Base-by-base conservation (phyloP, 768 basidiomycete genomes). In the Mycena pura region DNA sequence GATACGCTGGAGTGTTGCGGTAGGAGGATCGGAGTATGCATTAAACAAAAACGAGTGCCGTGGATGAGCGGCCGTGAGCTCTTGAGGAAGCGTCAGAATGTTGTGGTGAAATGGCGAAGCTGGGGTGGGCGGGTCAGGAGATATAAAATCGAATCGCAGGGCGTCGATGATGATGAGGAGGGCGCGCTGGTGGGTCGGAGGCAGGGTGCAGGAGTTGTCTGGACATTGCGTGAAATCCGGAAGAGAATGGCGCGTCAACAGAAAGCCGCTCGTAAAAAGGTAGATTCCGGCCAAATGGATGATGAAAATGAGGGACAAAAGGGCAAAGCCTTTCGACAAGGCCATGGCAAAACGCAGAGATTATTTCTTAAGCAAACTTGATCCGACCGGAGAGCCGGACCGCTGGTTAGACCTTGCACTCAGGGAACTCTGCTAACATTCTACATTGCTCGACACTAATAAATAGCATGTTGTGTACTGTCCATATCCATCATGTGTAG, bases 21-120 rank as follows among this genome's bases (percentile, higher is more conserved):
- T 99, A 0, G 97, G 97, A 0, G 97, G 96, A 69, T 99, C 96
- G 4, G 95, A 87, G 74, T 92, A 89, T 2, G 93, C 83, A 70
- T 98, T 91, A 74, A 93, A 95, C 41, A 99, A 79, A 73, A 96
- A 87, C 0, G 95, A 96, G 52, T 88, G 84, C 36, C 78, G 72
- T 0, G 97, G 96, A 15, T 83, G 74, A 2, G 76, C 68, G 0
- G 78, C 76, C 0, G 91, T 88, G 31, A 98, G 81, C 68, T 91
- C 84, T 3, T 80, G 77, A 0, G 96, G 96, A 13, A 96, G 79
- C 0, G 87, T 90, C 24, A 99, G 75, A 22, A 95, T 80, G 73
- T 92, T 84, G 73, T 97, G 95, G 70, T 95, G 91, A 67, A 86
- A 84, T 2, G 84, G 82, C 1, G 90, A 90, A 0, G 75, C 67